These are phyloP conservation scores for Phytophthora litchii DNA, from an alignment of 352 stramenopile species.

Conservation along the genomic window DNA sequence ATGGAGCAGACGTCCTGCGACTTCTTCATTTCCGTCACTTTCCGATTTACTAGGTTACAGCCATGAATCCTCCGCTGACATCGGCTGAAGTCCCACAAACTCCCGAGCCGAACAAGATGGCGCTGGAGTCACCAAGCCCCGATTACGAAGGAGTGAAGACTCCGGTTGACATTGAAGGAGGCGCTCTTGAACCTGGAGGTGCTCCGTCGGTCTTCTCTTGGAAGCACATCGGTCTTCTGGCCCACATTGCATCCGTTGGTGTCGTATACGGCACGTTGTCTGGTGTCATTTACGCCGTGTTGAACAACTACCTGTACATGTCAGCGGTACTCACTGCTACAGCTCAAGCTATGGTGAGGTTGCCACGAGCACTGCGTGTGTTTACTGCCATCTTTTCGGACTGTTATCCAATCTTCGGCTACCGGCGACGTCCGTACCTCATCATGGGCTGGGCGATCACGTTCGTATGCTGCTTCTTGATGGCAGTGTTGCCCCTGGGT, in stretches of 20 bases:
- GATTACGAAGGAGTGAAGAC: conserved; percentile 35
- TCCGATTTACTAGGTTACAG: conserved; percentile 11
- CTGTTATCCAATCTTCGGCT: conserved; percentile 81
- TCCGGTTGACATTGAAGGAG: conserved; percentile 33
- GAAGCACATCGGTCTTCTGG: conserved; percentile 52
- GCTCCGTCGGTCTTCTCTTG: conserved; percentile 40
- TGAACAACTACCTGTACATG: conserved; percentile 74
- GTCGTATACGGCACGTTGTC: conserved; percentile 47
- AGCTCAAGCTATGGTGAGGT: conserved; percentile 46
- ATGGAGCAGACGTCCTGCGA: neutral
- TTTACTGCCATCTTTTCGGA: conserved; percentile 78
- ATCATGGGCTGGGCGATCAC: conserved; percentile 62
- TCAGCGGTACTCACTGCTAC: conserved; percentile 50
- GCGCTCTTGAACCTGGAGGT: conserved; percentile 44
- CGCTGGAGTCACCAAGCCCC: conserved; percentile 11
- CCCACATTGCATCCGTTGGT: conserved; percentile 51
- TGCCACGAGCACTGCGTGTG: conserved; percentile 52
- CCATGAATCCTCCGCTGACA: conserved; percentile 14
- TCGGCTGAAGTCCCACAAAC: conserved; percentile 7
- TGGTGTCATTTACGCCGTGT: conserved; percentile 51
- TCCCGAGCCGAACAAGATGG: conserved; percentile 14
- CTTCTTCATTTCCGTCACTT: conserved; percentile 8
- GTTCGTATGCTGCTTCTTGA: conserved; percentile 49
- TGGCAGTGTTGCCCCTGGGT: conserved; percentile 53
- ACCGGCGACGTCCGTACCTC: conserved; percentile 82